phyloP scores from a whole-genome alignment of 768 basidiomycete species.

The Phaeotremella fagi region DNA sequence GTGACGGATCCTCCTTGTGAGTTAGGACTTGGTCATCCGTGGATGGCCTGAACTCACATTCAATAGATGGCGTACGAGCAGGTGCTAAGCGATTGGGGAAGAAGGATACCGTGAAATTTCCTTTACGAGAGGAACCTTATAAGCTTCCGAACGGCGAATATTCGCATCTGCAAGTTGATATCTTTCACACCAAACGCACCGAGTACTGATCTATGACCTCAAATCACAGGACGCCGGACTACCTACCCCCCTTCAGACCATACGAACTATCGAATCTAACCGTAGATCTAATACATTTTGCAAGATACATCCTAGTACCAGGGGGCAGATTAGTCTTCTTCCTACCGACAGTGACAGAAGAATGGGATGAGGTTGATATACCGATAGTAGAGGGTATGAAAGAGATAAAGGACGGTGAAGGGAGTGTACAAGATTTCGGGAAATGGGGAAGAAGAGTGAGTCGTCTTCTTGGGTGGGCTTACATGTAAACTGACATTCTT shows the following conservation, averaged over 20 bases:
- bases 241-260: slow-evolving; percentile 82
- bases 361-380: slow-evolving; percentile 83
- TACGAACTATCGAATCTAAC: slow-evolving; percentile 86
- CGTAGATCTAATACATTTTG: slow-evolving; percentile 70
- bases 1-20: slow-evolving; percentile 90
- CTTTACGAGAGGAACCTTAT: slow-evolving; percentile 37
- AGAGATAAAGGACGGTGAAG: slow-evolving; percentile 53
- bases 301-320: slow-evolving; percentile 78
- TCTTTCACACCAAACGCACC: not conserved
- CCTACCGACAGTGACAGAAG: slow-evolving; percentile 69
- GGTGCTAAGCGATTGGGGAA: slow-evolving; percentile 52
- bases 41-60: not conserved
- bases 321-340: slow-evolving; percentile 91
- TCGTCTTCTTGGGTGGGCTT: slow-evolving; percentile 19
- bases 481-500: too few relatives aligned
- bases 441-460: slow-evolving; percentile 88
- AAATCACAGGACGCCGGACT: slow-evolving; percentile 59
- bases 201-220: slow-evolving; percentile 34
- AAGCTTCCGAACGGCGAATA: slow-evolving; percentile 44
- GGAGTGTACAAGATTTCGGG: slow-evolving; percentile 84
- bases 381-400: slow-evolving; percentile 73
- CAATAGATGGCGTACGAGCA: slow-evolving; percentile 76
- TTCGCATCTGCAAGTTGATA: slow-evolving; percentile 48
- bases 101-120: slow-evolving; percentile 31
- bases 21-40: slow-evolving; percentile 39